Percentiles rank a stretch among this genome's conserved stretches.
phyloP scores from a whole-genome alignment of 2,329 filamentous ascomycete species.

The Cyphellophora europaea region DNA sequence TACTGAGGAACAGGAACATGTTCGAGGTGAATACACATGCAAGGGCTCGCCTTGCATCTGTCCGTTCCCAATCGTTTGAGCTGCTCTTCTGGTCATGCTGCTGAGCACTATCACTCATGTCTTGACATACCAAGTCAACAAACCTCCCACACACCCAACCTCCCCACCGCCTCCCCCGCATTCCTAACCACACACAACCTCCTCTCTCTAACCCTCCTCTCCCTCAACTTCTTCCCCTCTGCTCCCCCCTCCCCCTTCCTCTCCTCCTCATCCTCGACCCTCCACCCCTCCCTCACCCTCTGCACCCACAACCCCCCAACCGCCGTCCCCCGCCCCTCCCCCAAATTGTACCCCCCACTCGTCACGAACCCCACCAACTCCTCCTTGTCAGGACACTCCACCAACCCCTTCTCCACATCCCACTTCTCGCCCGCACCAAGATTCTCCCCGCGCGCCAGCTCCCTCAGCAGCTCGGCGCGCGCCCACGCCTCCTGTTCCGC shows the following conservation, averaged over 20 bases:
- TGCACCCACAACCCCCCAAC: slow-evolving; percentile 61
- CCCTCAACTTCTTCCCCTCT: slow-evolving; percentile 1
- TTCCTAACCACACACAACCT: slow-evolving; percentile 67
- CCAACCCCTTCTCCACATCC: slow-evolving; percentile 1
- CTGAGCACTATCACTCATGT: too few relatives aligned
- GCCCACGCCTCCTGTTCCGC: slow-evolving; percentile 3
- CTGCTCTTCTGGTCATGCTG: too few relatives aligned
- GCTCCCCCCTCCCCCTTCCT: background rate
- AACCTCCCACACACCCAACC: slow-evolving; percentile 67
- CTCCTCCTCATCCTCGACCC: slow-evolving; percentile 4
- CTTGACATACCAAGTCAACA: too few relatives aligned
- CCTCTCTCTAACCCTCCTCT: slow-evolving; percentile 21
- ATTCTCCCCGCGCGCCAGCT: background rate
- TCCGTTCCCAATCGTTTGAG: too few relatives aligned
- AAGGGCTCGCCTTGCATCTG: too few relatives aligned
- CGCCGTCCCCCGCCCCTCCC: slow-evolving; percentile 64
- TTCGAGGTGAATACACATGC: too few relatives aligned
- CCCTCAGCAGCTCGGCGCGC: slow-evolving; percentile 2
- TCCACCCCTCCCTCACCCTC: slow-evolving; percentile 42
- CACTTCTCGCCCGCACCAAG: background rate
- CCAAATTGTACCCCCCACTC: slow-evolving; percentile 72
- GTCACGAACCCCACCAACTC: slow-evolving; percentile 89
- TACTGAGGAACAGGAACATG: too few relatives aligned
- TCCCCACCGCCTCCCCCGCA: slow-evolving; percentile 67
- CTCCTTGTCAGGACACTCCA: slow-evolving; percentile 54